Conservation (phyloP, 192 early-diverging fungal genomes). For the Funneliformis mosseae region DNA sequence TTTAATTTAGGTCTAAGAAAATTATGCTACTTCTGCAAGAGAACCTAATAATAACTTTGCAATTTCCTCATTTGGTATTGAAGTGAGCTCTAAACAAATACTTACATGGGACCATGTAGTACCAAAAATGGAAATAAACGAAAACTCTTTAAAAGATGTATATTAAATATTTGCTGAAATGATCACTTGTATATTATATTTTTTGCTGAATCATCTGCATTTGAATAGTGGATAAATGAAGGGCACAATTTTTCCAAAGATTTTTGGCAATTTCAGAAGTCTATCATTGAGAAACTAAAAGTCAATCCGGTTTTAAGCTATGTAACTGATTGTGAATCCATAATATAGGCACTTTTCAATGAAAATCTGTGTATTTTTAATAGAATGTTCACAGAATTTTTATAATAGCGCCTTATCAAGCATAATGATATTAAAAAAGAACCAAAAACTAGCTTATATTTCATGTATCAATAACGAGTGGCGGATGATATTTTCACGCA, state of each 20-base stretch:
- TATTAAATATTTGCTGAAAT: slow-evolving; percentile 27
- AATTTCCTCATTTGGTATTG: too few relatives aligned
- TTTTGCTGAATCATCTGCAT: slow-evolving; percentile 18
- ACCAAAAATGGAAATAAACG: slow-evolving; percentile 29
- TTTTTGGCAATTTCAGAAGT: slow-evolving; percentile 30
- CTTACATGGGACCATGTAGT: slow-evolving; percentile 9
- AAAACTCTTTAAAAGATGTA: slow-evolving; percentile 17
- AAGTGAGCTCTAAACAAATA: too few relatives aligned
- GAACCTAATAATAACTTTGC: too few relatives aligned
- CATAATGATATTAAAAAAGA: slow-evolving; percentile 26
- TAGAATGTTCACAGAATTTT: slow-evolving; percentile 27
- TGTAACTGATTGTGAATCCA: slow-evolving; percentile 25
- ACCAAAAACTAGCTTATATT: slow-evolving; percentile 29
- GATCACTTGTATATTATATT: slow-evolving; percentile 23
- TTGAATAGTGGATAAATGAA: slow-evolving; percentile 27
- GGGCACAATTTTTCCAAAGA: slow-evolving; percentile 26
- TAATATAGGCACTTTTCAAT: neutral
- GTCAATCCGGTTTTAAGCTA: slow-evolving; percentile 21
- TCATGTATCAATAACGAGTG: slow-evolving; percentile 24
- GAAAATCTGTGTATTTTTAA: slow-evolving; percentile 25
- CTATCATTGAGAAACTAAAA: slow-evolving; percentile 29
- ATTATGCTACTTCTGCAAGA: too few relatives aligned
- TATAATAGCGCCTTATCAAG: slow-evolving; percentile 28
- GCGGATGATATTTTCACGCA: slow-evolving; percentile 20
- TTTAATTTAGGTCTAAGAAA: too few relatives aligned